phyloP scores from a whole-genome alignment of 257 asterid genomes.

The Scutellaria barbata region DNA sequence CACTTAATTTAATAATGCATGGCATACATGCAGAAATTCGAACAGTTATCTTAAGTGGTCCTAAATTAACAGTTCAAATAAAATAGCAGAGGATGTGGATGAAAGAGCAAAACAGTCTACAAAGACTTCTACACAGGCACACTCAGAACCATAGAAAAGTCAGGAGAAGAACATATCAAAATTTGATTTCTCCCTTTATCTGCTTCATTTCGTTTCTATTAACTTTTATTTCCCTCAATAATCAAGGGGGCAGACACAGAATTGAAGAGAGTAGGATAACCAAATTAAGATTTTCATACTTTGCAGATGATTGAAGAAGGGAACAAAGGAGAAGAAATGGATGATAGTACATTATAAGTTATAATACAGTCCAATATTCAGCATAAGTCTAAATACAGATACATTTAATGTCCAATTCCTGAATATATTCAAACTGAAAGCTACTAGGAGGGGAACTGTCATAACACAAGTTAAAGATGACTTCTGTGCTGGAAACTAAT shows the following conservation, averaged over 20 bases:
- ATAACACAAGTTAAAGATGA: neutral
- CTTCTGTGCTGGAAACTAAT: neutral
- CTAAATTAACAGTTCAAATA: slow-evolving; percentile 5
- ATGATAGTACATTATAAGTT: slow-evolving; percentile 3
- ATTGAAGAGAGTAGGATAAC: neutral
- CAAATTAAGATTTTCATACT: neutral
- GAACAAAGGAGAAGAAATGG: slow-evolving; percentile 6
- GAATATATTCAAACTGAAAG: neutral
- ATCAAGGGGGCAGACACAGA: neutral
- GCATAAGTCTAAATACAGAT: too few relatives aligned
- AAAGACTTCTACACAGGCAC: neutral
- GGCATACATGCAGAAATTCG: neutral
- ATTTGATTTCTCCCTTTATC: neutral
- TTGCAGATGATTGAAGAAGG: slow-evolving; percentile 1
- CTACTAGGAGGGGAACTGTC: neutral
- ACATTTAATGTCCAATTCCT: neutral
- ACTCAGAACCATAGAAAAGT: neutral
- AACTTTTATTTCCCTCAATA: slow-evolving; percentile 8
- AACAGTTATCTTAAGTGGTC: slow-evolving; percentile 9
- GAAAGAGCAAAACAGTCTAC: neutral
- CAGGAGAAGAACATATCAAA: slow-evolving; percentile 15
- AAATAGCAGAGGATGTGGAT: slow-evolving; percentile 17
- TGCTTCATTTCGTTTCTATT: neutral
- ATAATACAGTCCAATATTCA: slow-evolving; percentile 2
- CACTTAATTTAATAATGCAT: neutral